Evolutionary conservation across 192 early-diverging fungal genomes (phyloP).

Genomic region (Rhizophagus clarus): DNA sequence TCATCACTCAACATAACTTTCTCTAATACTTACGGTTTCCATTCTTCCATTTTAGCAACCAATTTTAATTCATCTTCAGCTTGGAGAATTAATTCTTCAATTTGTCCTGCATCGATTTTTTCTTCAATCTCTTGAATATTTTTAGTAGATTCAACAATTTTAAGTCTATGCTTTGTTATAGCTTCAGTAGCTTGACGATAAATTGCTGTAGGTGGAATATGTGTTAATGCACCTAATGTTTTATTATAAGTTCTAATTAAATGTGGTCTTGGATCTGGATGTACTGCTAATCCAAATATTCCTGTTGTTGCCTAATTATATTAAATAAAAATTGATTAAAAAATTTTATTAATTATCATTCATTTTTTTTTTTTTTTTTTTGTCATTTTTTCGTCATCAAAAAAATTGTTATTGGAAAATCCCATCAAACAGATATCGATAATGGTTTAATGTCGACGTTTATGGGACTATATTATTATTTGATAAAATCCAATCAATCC

Average conservation of each 20-base stretch:
- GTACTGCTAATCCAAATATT: constrained; percentile 83
- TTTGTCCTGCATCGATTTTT: constrained; percentile 76
- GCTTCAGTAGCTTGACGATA: constrained; percentile 84
- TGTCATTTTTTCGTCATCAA: no score
- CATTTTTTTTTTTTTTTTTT: no score
- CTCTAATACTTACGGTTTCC: constrained; percentile 68
- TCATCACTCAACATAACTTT: no score
- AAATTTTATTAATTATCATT: no score
- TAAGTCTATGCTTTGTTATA: constrained; percentile 74
- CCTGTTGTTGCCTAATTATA: constrained; percentile 64
- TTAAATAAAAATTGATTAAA: no score
- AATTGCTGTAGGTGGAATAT: constrained; percentile 74
- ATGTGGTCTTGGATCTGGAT: constrained; percentile 83
- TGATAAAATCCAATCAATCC: no score
- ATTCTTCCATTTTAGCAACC: constrained; percentile 81
- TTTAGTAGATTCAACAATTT: constrained; percentile 73
- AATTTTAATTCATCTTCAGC: constrained; percentile 89
- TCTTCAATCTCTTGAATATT: constrained; percentile 78
- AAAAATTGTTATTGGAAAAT: no score
- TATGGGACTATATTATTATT: no score
- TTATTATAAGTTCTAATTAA: constrained; percentile 82
- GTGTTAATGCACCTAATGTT: constrained; percentile 70
- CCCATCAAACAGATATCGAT: no score
- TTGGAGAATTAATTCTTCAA: constrained; percentile 89
- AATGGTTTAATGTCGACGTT: no score